Evolutionary conservation across 179 eudicot species (phyloP), one percentile per base, ranked within the genome.

Genomic region (Silene vulgaris): DNA sequence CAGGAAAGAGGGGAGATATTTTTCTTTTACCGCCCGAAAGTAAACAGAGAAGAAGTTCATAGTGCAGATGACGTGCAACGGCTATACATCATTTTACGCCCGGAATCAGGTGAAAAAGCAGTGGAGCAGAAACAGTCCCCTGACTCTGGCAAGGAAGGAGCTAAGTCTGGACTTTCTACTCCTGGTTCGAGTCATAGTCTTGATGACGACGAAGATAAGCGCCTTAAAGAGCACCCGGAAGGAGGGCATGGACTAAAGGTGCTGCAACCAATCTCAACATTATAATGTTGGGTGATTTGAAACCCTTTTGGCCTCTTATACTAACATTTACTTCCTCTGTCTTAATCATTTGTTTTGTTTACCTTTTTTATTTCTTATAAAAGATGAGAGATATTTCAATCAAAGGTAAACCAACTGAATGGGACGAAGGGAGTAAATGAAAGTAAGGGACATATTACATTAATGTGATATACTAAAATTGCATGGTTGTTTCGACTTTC

Each of bases 1-100:
- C 78, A 90, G 91, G 96, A 92, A 89, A 86, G 90, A 78, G 97
- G 93, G 37, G 96, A 92, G 52, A 90, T 89, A 72, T 92, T 88
- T 83, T 89, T 92, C 88, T 92, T 92, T 64, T 90, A 88, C 82
- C 82, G 96, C 76, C 93, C 96, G 0, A 92, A 90, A 84, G 90
- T 90, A 5, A 84, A 80, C 77, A 88, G 72, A 82, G 87, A 90
- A 64, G 93, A 85, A 80, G 90, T 88, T n/a, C 90, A 81, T 4
- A 77, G 89, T 37, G 72, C 86, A 0, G 89, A 85, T 2, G 93
- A 92, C 23, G 88, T 92, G 2, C 91, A 92, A 52, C 80, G 90
- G 19, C 73, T 92, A 59, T 89, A 85, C 86, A 82, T 90, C 19
- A 83, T 92, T 9, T 73, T 89, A 35, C 88, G 90, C 13, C 93